Evolutionary conservation across 148 eudicot genomes (phyloP), one percentile per base, ranked within the genome.

Genomic region (Silene latifolia): DNA sequence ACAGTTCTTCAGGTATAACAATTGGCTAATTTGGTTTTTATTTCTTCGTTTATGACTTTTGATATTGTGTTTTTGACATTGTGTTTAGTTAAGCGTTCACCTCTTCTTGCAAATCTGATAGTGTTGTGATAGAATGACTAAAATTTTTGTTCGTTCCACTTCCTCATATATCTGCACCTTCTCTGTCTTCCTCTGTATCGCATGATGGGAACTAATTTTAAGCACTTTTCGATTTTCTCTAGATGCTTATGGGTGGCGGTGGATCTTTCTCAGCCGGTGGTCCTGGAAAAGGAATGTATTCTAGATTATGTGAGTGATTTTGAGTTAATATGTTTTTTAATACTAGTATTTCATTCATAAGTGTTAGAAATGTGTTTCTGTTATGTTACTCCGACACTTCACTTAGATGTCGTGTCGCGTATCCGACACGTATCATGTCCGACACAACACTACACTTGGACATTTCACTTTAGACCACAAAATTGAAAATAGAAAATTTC

Each of bases 201-300:
- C 58, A n/a, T 61, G 14, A 17, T 61, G 17, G 27, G 19, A 72
- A 58, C 73, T 76, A 20, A 72, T 27, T 24, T 51, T 39, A 39
- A 44, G 67, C 23, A 25, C 56, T 72, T 67, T 8, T 63, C 27
- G 17, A 39, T 47, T 15, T 32, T 58, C 67, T 76, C 24, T 79
- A 95, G 99, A 90, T 92, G 94, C 91, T 95, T 60, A 89, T 95
- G 98, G 99, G 99, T 81, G 99, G 99, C 67, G 96, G 99, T 84
- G 98, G 98, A 79, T 96, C 99, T 72, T 92, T 92, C 89, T 95
- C 99, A 39, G 94, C 98, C 82, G 99, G 99, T 57, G 99, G 99
- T 81, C 99, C 99, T 61, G 99, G 99, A 78, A 95, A 95, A 76
- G 99, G 99, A 80, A 90, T 95, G 99, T 92, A 92, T 79, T 92